A percentile compares a stretch with the other conserved stretches of the same genome.
Evolutionary conservation across 768 basidiomycete species (phyloP).

Genomic region (Roridomyces roridus): DNA sequence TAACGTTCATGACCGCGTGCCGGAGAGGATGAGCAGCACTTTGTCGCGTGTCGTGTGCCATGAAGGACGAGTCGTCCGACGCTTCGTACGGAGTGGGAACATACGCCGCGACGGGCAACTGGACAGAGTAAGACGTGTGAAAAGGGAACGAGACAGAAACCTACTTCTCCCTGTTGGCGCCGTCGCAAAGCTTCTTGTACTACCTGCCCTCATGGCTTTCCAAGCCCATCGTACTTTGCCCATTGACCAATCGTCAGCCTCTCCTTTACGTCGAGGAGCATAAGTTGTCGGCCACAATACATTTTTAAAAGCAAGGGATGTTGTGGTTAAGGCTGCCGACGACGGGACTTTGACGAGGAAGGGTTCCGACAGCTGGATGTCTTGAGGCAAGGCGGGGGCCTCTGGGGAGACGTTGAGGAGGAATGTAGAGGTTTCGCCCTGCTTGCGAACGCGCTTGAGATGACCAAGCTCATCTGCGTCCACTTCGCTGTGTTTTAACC

Average conservation of each 20-base stretch:
- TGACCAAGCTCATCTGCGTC: slow-evolving; percentile 71
- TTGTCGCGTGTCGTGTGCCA: slow-evolving; percentile 73
- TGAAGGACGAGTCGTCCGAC: slow-evolving; percentile 40
- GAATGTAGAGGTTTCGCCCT: slow-evolving; percentile 51
- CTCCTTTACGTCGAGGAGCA: slow-evolving; percentile 71
- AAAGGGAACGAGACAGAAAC: slow-evolving; percentile 26
- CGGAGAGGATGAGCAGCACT: slow-evolving; percentile 79
- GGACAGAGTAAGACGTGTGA: slow-evolving; percentile 5
- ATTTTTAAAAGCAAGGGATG: slow-evolving; percentile 70
- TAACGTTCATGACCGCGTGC: slow-evolving; percentile 82
- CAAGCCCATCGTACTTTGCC: slow-evolving; percentile 78
- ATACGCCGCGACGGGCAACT: slow-evolving; percentile 81
- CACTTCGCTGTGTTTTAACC: slow-evolving; percentile 68
- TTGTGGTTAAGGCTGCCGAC: slow-evolving; percentile 68
- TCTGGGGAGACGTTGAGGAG: slow-evolving; percentile 52
- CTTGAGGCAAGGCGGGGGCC: slow-evolving; percentile 57
- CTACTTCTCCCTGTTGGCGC: slow-evolving; percentile 62
- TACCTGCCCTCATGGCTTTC: slow-evolving; percentile 63
- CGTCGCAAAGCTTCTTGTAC: slow-evolving; percentile 57
- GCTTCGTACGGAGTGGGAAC: slow-evolving; percentile 60
- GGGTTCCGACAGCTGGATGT: slow-evolving; percentile 54
- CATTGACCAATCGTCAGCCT: slow-evolving; percentile 69
- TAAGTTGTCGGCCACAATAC: slow-evolving; percentile 88
- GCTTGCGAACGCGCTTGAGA: slow-evolving; percentile 78
- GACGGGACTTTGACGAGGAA: slow-evolving; percentile 69